These are phyloP conservation scores for Allium fistulosum DNA, from an alignment of 106 monocot species.

Conservation along the genomic window DNA sequence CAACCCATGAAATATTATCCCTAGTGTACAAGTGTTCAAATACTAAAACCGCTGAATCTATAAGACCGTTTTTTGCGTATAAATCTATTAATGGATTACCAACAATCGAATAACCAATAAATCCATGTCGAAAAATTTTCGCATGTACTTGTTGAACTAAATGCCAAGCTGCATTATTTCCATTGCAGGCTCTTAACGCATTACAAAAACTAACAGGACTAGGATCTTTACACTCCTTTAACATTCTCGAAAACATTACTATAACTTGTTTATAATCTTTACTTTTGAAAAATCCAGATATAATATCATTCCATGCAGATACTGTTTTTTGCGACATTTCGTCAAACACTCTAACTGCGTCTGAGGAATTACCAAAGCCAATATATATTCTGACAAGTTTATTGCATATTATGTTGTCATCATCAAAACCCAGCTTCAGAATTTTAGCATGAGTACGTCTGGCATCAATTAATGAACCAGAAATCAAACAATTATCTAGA, in stretches of 20 bases:
- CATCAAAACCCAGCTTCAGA: slow-evolving; percentile 26
- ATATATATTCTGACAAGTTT: slow-evolving; percentile 20
- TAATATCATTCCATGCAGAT: slow-evolving; percentile 37
- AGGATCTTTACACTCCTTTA: slow-evolving; percentile 18
- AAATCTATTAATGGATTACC: slow-evolving; percentile 79
- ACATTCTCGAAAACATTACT: slow-evolving; percentile 18
- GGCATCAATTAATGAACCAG: slow-evolving; percentile 16
- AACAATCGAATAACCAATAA: slow-evolving; percentile 21
- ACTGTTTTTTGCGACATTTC: slow-evolving; percentile 29
- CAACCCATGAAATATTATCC: slow-evolving; percentile 74
- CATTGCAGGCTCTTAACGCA: slow-evolving; percentile 45
- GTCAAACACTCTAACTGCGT: slow-evolving; percentile 34
- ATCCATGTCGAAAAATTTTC: slow-evolving; percentile 35
- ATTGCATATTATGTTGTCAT: slow-evolving; percentile 3
- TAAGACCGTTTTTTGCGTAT: slow-evolving; percentile 44
- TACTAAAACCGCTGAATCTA: slow-evolving; percentile 32
- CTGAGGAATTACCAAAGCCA: slow-evolving; percentile 12
- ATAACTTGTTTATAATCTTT: slow-evolving; percentile 18
- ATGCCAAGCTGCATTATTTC: slow-evolving; percentile 12
- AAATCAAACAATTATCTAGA: slow-evolving; percentile 18
- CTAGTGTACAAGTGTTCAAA: slow-evolving; percentile 43
- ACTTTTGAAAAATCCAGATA: slow-evolving; percentile 21
- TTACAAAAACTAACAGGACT: slow-evolving; percentile 15
- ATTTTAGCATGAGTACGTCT: slow-evolving; percentile 25
- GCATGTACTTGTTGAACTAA: slow-evolving; percentile 56